phyloP scores from a whole-genome alignment of 805 yeast genomes.

The Cyberlindnera maclurae region DNA sequence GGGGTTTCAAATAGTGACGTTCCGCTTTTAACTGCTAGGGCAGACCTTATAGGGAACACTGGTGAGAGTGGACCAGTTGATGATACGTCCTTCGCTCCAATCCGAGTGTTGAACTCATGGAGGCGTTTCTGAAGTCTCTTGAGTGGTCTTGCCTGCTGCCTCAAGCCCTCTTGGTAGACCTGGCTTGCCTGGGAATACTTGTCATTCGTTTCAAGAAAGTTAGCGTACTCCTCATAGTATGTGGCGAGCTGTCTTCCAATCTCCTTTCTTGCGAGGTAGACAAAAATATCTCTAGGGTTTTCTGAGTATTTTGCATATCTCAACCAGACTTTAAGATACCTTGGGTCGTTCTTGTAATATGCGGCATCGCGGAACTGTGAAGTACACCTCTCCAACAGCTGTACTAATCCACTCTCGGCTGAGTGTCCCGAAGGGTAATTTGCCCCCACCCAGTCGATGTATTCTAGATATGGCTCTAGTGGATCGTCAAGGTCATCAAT shows the following conservation, averaged over 20 bases:
- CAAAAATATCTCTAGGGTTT: conserved; percentile 63
- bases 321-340: conserved; percentile 78
- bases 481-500: conserved; percentile 78
- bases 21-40: conserved; percentile 34
- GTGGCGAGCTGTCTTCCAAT: conserved; percentile 64
- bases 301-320: conserved; percentile 64
- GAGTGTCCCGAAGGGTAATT: conserved; percentile 56
- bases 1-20: conserved; percentile 12
- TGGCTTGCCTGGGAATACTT: conserved; percentile 48
- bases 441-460: conserved; percentile 63
- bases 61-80: conserved; percentile 29
- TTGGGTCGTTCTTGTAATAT: conserved; percentile 73
- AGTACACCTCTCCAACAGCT: conserved; percentile 64
- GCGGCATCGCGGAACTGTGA: conserved; percentile 54
- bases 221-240: conserved; percentile 77
- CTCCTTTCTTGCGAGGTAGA: conserved; percentile 59
- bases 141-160: conserved; percentile 58
- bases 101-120: conserved; percentile 37
- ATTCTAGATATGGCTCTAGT: conserved; percentile 64
- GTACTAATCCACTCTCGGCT: conserved; percentile 58
- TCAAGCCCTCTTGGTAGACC: conserved; percentile 53
- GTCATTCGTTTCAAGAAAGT: conserved; percentile 44
- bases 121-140: conserved; percentile 36
- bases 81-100: conserved; percentile 18
- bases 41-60: conserved; percentile 26